Base-by-base conservation (phyloP, 805 yeast genomes). In the Middelhovenomyces tepae region DNA sequence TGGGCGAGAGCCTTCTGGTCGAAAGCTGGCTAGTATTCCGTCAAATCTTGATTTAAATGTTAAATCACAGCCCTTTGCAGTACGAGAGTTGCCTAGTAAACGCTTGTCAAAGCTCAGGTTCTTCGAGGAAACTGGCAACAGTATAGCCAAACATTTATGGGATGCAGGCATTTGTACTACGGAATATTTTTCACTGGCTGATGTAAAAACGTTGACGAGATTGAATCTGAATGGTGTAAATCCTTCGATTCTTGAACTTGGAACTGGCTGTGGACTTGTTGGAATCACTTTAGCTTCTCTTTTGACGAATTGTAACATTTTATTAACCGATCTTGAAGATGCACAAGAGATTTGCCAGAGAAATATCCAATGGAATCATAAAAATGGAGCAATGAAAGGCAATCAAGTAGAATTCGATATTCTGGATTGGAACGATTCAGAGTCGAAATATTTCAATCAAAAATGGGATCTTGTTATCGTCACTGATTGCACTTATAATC, bases 401-500 rank as follows among this genome's bases (percentile, higher is more conserved):
- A 7, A 5, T 6, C 29, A 16, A 7, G 55, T 48, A n/a, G 25
- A 22, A 7, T 64, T 61, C 35, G 25, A 30, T 7, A 51, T 49
- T 22, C 43, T 62, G 5, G 67, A 63, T 34, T 64, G 69, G 69
- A 64, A 53, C 22, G 34, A 38, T 3, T 38, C 44, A 3, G 37
- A 31, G 6, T 35, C 35, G 14, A 22, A 41, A 3, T 36, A 35
- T n/a, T 24, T 13, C 9, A 16, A 47, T 28, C 19, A 55, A 27
- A 15, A 38, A 36, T 35, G 71, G 60, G 50, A 69, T 37, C 26
- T 64, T 13, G 56, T 64, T 7, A 39, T 65, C 2, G 49, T 51
- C 2, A 59, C 68, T 3, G 69, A 64, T 39, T 64, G 69, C 31
- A 62, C 67, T 0, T 64, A 64, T 36, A 64, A 64, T 36, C 59